Evolutionary conservation across 2,329 filamentous ascomycete species (phyloP).

Genomic region (Tolypocladium cylindrosporum): DNA sequence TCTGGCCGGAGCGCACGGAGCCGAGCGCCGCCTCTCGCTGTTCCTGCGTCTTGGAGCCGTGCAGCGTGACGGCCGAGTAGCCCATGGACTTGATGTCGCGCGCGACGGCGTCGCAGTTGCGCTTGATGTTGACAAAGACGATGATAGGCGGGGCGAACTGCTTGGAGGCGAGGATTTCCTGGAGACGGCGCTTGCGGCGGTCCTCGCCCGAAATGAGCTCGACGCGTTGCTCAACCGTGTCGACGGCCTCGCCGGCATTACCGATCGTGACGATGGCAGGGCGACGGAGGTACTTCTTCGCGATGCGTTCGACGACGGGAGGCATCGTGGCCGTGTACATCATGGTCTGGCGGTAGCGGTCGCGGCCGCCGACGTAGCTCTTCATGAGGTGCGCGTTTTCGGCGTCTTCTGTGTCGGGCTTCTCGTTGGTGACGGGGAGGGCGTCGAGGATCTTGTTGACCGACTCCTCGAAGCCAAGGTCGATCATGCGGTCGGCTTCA

Average conservation of each 20-base stretch:
- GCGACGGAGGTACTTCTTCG: conserved; percentile 89
- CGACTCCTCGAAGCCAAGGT: conserved; percentile 93
- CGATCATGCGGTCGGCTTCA: conserved; percentile 98
- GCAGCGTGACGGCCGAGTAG: conserved; percentile 79
- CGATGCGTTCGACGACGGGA: conserved; percentile 81
- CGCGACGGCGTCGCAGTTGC: conserved; percentile 92
- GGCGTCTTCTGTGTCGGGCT: conserved; percentile 86
- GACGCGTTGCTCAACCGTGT: conserved; percentile 94
- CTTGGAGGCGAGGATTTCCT: conserved; percentile 72
- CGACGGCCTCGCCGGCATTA: conserved; percentile 88
- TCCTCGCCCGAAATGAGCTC: conserved; percentile 88
- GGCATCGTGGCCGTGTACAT: conserved; percentile 99
- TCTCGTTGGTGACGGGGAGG: conserved; percentile 84
- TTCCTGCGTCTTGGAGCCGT: conserved; percentile 94
- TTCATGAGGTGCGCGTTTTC: conserved; percentile 83
- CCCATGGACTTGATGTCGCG: conserved; percentile 92
- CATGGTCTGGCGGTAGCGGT: conserved; percentile 94
- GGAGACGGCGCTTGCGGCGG: conserved; percentile 91
- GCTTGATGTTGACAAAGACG: conserved; percentile 99
- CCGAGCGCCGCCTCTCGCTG: conserved; percentile 89
- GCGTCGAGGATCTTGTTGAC: conserved; percentile 97
- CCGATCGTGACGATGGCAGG: conserved; percentile 93
- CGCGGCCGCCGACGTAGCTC: conserved; percentile 60
- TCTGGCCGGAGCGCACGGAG: conserved; percentile 69
- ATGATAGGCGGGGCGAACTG: conserved; percentile 88